Percentiles rank a stretch among this genome's conserved stretches.
These are phyloP conservation scores for Fusarium bulbicola DNA, from an alignment of 2,329 filamentous ascomycete species.

Conservation along the genomic window DNA sequence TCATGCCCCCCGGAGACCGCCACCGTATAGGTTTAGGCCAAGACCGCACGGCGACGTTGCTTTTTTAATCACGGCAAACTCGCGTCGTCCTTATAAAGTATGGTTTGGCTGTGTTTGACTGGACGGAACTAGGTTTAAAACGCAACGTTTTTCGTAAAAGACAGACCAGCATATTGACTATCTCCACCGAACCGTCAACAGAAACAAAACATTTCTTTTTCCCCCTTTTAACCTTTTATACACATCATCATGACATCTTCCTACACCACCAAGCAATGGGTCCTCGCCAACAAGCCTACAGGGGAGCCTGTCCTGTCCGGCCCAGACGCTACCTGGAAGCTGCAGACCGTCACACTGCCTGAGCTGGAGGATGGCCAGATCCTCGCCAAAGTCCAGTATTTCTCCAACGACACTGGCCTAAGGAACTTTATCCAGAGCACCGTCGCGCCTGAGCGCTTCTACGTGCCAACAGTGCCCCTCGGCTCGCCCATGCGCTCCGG, in stretches of 20 bases:
- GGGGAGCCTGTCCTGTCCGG: constrained; percentile 40
- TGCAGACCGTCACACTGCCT: constrained; percentile 39
- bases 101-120: not conserved
- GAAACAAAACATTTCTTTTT: constrained; percentile 1
- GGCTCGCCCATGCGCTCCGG: constrained; percentile 44
- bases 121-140: not conserved
- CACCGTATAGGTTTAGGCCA: constrained; percentile 18
- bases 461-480: constrained; percentile 42
- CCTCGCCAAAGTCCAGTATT: constrained; percentile 41
- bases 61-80: constrained; percentile 8
- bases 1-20: constrained; percentile 13
- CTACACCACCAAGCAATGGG: constrained; percentile 46
- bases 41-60: not conserved
- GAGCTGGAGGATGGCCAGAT: constrained; percentile 41
- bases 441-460: constrained; percentile 42
- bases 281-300: constrained; percentile 40
- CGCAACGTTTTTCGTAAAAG: not conserved
- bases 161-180: not conserved
- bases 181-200: constrained; percentile 1
- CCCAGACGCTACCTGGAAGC: constrained; percentile 41
- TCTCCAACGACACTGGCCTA: constrained; percentile 44
- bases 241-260: constrained; percentile 33
- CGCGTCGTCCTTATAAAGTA: constrained; percentile 17
- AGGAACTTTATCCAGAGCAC: constrained; percentile 44
- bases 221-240: not conserved